phyloP scores from a whole-genome alignment of 306 rosid genomes.

The Oemleria cerasiformis region DNA sequence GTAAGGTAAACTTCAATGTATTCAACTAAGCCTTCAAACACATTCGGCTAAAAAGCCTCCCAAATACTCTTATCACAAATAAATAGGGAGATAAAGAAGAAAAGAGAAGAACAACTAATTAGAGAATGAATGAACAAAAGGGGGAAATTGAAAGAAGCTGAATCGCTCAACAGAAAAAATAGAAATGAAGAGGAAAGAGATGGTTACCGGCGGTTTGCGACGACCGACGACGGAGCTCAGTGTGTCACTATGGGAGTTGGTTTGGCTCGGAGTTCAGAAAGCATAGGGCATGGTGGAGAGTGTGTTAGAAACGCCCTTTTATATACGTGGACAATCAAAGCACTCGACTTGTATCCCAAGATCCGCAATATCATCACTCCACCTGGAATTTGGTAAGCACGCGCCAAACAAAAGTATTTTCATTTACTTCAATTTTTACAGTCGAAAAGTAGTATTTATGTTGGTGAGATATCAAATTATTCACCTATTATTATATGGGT shows the following conservation, averaged over 20 bases:
- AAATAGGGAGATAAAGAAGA: not conserved
- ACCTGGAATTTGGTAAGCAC: slow-evolving; percentile 1
- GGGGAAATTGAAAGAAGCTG: not conserved
- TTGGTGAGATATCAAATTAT: too few relatives aligned
- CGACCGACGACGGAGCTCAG: slow-evolving; percentile 14
- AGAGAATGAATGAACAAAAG: not conserved
- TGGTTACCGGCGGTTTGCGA: slow-evolving; percentile 5
- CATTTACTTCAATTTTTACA: too few relatives aligned
- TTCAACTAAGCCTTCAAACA: not conserved
- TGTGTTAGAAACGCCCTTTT: not conserved
- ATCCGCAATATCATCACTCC: slow-evolving; percentile 12
- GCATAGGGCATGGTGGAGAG: slow-evolving; percentile 3
- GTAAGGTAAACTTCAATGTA: not conserved
- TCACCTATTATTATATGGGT: too few relatives aligned
- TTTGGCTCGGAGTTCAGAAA: not conserved
- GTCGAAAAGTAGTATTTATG: too few relatives aligned
- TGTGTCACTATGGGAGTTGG: not conserved
- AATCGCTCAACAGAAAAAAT: not conserved
- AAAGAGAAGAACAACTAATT: not conserved
- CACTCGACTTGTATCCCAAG: not conserved
- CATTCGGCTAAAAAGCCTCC: slow-evolving; percentile 1
- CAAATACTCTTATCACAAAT: not conserved
- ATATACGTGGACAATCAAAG: not conserved
- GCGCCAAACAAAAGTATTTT: too few relatives aligned
- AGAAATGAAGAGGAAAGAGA: not conserved